Evolutionary conservation across 2,329 filamentous ascomycete genomes (phyloP), one percentile per base, ranked within the genome.

Genomic region (Colletotrichum musae): DNA sequence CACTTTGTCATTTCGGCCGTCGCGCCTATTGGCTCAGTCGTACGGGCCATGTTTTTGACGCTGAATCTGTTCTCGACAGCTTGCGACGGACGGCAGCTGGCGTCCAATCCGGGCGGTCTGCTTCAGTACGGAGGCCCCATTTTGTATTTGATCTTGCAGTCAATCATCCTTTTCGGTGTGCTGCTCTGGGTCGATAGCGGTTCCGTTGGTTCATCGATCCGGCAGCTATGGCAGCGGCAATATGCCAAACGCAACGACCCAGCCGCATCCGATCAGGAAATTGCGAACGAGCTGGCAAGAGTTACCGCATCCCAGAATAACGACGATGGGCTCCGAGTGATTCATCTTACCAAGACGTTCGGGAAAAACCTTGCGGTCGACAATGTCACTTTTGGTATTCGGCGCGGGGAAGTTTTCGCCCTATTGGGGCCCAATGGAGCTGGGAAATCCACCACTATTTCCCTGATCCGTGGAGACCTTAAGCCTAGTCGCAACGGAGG

Each of bases 361-460:
- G 89, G 90, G 15, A 86, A 86, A 70, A 91, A 92, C 73, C 89
- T 91, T 1, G 95, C 94, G 3, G 94, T 98, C n/a, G 91, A 97
- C 74, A 93, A 97, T 74, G 89, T 97, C 50, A 93, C 92, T 0
- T 97, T 98, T 75, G 92, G 92, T 18, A 92, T 98, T 39, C 88
- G 88, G 16, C 89, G 89, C 57, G 92, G 93, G 58, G 92, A 97
- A 77, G 93, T 97, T 1, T 97, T 97, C 80, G 94, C 94, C 0
- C 86, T 98, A 0, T 87, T 98, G 1, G 95, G 95, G 0, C 94
- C 95, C 16, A 97, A 97, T 76, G 94, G 95, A 26, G 95, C 95
- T 1, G 95, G 95, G 66, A 98, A 98, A 75, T 94, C 92, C 0
- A 97, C 94, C 0, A 97, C 93, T 0, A 97, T 98, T 74, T 94